Evolutionary conservation across 2,329 filamentous ascomycete species (phyloP).

Genomic region (Diaporthe velutina): DNA sequence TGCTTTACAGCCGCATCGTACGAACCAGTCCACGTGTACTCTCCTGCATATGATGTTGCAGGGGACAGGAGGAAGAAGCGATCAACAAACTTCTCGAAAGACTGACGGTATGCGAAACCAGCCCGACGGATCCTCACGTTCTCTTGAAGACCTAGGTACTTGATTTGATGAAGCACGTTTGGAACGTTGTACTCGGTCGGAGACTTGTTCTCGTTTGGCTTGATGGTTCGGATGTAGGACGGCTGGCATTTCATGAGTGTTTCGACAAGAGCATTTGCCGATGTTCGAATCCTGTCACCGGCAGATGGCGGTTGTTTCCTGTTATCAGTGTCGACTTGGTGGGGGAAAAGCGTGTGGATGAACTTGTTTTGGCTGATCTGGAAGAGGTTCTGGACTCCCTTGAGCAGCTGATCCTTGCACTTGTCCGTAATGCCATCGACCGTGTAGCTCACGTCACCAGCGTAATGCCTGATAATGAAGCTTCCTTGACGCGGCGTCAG

Average conservation of each 20-base stretch:
- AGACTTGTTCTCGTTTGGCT: conserved; percentile 99
- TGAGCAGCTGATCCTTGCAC: conserved; percentile 97
- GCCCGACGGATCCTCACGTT: conserved; percentile 97
- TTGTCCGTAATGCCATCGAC: conserved; percentile 99
- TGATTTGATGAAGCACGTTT: conserved; percentile 98
- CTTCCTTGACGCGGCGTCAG: conserved; percentile 92
- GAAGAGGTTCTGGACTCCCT: conserved; percentile 91
- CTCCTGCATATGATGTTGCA: conserved; percentile 94
- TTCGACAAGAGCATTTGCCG: conserved; percentile 93
- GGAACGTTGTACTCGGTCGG: conserved; percentile 90
- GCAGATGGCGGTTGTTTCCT: conserved; percentile 93
- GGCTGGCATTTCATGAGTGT: conserved; percentile 98
- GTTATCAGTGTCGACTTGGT: conserved; percentile 96
- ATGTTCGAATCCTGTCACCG: conserved; percentile 94
- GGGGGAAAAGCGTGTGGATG: conserved; percentile 88
- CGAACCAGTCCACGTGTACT: conserved; percentile 95
- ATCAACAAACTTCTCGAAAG: conserved; percentile 98
- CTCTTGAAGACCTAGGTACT: conserved; percentile 98
- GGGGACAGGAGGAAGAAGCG: conserved; percentile 96
- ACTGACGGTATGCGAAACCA: conserved; percentile 96
- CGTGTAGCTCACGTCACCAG: conserved; percentile 94
- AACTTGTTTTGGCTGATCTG: conserved; percentile 87
- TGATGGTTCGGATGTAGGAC: conserved; percentile 98
- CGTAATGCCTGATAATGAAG: conserved; percentile 99
- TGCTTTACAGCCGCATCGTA: conserved; percentile 89